These are phyloP conservation scores for Pogostemon cablin DNA, from an alignment of 257 asterid genomes.

Conservation along the genomic window DNA sequence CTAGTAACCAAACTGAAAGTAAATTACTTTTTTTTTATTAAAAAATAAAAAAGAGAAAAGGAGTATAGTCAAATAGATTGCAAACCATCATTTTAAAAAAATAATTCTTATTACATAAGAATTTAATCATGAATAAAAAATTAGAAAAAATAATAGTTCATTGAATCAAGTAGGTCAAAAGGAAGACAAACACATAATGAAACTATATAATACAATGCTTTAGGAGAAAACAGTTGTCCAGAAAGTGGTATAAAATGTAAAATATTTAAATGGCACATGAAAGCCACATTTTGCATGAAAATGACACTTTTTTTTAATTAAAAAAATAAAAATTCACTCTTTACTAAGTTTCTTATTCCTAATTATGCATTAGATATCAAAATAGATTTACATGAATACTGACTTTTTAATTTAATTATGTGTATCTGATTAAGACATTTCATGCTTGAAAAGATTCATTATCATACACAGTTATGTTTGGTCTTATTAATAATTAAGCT, in stretches of 20 bases:
- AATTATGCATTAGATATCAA: constrained; percentile 16
- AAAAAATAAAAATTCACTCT: not conserved
- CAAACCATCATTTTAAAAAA: no score
- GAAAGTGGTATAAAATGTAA: constrained; percentile 33
- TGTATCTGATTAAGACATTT: constrained; percentile 17
- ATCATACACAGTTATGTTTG: constrained; percentile 22
- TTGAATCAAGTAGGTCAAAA: constrained; percentile 41
- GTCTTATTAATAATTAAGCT: constrained; percentile 13
- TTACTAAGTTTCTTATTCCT: constrained; percentile 19
- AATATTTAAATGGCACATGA: constrained; percentile 38
- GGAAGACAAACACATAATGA: constrained; percentile 29
- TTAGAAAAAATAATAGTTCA: constrained; percentile 15
- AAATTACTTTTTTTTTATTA: no score
- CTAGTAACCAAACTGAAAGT: no score
- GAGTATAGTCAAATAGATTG: no score
- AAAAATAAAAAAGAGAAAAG: no score
- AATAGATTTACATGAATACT: not conserved
- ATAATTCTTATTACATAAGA: no score
- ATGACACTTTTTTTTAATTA: constrained; percentile 9
- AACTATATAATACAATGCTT: constrained; percentile 5
- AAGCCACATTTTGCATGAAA: constrained; percentile 39
- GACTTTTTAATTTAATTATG: constrained; percentile 27
- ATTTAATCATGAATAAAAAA: no score
- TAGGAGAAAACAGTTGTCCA: constrained; percentile 31
- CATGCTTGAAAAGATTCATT: constrained; percentile 24